A percentile compares a stretch with the other conserved stretches of the same genome.
Evolutionary conservation across 192 early-diverging fungal species (phyloP).

Genomic region (Linnemannia hyalina): DNA sequence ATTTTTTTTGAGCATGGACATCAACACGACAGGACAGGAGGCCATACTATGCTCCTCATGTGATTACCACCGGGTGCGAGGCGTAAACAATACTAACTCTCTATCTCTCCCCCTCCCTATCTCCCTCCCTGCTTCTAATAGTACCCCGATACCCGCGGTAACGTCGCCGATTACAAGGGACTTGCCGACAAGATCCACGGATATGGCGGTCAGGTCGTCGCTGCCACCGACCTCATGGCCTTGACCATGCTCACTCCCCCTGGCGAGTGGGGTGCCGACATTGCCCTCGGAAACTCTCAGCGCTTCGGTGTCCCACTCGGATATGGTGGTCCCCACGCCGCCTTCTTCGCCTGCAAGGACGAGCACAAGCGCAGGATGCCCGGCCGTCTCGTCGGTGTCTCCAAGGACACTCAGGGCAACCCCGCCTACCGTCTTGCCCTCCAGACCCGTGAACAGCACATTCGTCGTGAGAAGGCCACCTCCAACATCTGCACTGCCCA

Average conservation of each 20-base stretch:
- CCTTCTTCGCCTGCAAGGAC: conserved; percentile 96
- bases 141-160: conserved; percentile 95
- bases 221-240: conserved; percentile 94
- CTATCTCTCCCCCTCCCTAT: conserved; percentile 41
- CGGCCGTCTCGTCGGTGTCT: conserved; percentile 96
- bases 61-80: not conserved
- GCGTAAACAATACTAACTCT: conserved; percentile 12
- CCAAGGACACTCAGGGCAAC: conserved; percentile 91
- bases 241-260: conserved; percentile 93
- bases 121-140: conserved; percentile 49
- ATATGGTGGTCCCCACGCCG: conserved; percentile 99
- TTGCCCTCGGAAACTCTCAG: conserved; percentile 97
- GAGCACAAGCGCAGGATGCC: conserved; percentile 96
- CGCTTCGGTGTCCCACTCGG: conserved; percentile 99
- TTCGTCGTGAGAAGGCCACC: conserved; percentile 98
- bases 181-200: conserved; percentile 85
- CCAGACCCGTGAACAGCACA: conserved; percentile 99
- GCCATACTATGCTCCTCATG: not conserved
- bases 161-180: conserved; percentile 84
- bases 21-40: not conserved
- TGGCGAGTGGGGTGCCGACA: conserved; percentile 97
- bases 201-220: conserved; percentile 87
- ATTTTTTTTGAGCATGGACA: not conserved
- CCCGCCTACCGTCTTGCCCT: conserved; percentile 94
- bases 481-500: conserved; percentile 99